Conservation (phyloP, 352 stramenopile genomes). For the Phytopythium kandeliae region DNA sequence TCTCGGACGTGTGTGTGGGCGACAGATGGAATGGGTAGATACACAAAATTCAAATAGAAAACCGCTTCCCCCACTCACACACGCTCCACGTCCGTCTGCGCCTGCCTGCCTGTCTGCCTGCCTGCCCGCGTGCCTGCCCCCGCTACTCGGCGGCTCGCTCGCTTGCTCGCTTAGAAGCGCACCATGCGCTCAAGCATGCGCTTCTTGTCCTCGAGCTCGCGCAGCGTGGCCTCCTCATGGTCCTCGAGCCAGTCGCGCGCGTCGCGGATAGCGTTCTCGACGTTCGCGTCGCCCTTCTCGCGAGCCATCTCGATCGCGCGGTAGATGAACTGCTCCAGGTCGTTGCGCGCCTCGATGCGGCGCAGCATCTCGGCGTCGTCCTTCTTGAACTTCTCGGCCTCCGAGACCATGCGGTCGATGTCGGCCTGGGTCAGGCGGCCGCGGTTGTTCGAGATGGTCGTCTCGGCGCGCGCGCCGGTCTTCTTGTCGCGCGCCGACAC, state of each 20-base stretch:
- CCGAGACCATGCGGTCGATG: constrained; percentile 65
- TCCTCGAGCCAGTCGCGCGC: constrained; percentile 86
- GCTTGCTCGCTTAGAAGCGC: too few species aligned
- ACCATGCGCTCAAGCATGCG: constrained; percentile 68
- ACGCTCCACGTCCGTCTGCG: too few species aligned
- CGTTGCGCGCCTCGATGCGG: constrained; percentile 64
- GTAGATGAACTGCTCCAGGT: constrained; percentile 71
- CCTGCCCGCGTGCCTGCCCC: too few species aligned
- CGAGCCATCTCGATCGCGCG: constrained; percentile 58
- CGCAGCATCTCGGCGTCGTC: constrained; percentile 63
- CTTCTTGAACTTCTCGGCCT: constrained; percentile 74
- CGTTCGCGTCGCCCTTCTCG: constrained; percentile 60
- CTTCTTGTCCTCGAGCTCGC: constrained; percentile 95
- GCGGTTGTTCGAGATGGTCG: constrained; percentile 74
- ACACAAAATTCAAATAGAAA: constrained; percentile 9
- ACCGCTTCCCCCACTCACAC: too few species aligned
- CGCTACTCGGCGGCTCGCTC: too few species aligned
- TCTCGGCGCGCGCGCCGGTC: constrained; percentile 58
- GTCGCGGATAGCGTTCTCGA: constrained; percentile 81
- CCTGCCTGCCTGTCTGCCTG: too few species aligned
- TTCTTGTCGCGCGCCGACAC: constrained; percentile 87
- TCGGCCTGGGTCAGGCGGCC: constrained; percentile 62
- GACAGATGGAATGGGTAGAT: too few species aligned
- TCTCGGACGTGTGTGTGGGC: too few species aligned
- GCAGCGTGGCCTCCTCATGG: constrained; percentile 85